Evolutionary conservation across 1,139 yeast species (phyloP), one percentile per base, ranked within the genome.

Genomic region (Scheffersomyces cryptocercus): DNA sequence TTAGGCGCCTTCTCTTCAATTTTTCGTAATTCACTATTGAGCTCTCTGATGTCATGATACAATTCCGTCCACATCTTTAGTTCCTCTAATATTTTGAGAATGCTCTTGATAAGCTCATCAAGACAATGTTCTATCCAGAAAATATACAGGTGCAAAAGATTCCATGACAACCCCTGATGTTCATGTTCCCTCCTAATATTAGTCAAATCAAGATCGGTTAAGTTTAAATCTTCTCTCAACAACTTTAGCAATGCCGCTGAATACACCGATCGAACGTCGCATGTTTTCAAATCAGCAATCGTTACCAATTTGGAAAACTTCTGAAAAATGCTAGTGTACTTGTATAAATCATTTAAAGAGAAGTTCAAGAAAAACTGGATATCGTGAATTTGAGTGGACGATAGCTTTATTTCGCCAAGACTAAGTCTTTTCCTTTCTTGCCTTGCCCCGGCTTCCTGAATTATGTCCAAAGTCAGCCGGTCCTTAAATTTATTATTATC

Each of bases 321-420:
- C 14, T 64, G 60, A 12, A 79, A 57, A 1, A 56, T 43, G 1
- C 44, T 50, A 12, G 62, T 60, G 43, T 75, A 70, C 2, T 55
- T 56, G 2, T 54, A 58, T 29, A 84, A 58, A 52, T 84, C 88
- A 10, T 67, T 64, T 20, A 67, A 49, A 1, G 86, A 78, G 52
- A 73, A 84, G 36, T 72, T 71, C 26, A 85, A 56, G 53, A 87
- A 86, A 29, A 71, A 70, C 39, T 76, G 80, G 37, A 83, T 81
- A 38, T 82, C 86, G 13, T 69, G 57, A 3, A 73, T 56, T 37
- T 69, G 66, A n/a, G 43, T 43, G 2, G 46, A 44, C 1, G 65
- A 53, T 16, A 69, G 52, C 16, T 55, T 62, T 1, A 66, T 59
- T 4, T 59, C 64, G 1, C 68, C 68, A 8, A 53, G 34, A 6